Conservation (phyloP, 2,329 filamentous ascomycete genomes). For the Exophiala dermatitidis region DNA sequence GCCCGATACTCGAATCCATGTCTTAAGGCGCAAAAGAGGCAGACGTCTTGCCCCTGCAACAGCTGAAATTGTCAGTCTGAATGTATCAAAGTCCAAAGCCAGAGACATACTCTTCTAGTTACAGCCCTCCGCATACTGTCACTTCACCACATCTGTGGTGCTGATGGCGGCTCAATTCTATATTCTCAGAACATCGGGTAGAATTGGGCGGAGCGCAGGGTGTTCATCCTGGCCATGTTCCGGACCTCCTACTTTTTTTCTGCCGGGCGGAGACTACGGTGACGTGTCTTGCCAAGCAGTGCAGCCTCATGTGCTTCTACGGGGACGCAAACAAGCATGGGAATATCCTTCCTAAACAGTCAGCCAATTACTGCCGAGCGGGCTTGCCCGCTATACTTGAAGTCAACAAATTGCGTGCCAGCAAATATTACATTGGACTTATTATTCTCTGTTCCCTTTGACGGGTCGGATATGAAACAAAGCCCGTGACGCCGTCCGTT, state of each 20-base stretch:
- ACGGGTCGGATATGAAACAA: neutral
- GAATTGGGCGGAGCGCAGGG: neutral
- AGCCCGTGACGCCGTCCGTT: neutral
- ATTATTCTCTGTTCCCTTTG: neutral
- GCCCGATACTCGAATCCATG: conserved; percentile 24
- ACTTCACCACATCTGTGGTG: neutral
- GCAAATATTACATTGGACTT: neutral
- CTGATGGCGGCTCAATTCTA: neutral
- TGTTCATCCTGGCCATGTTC: neutral
- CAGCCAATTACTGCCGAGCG: conserved; percentile 2
- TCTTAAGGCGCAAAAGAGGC: conserved; percentile 34
- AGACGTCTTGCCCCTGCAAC: conserved; percentile 35
- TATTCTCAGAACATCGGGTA: neutral
- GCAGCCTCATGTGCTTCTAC: neutral
- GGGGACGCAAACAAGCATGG: neutral
- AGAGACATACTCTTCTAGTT: conserved; percentile 10
- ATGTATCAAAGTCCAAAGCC: neutral
- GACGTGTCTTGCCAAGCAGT: neutral
- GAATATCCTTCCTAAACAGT: neutral
- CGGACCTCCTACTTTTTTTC: conserved; percentile 4
- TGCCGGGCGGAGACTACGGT: neutral
- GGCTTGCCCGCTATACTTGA: neutral
- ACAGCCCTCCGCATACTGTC: conserved; percentile 20
- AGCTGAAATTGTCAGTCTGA: conserved; percentile 28
- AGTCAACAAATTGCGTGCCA: conserved; percentile 10